These are phyloP conservation scores for Fusarium annulatum DNA, from an alignment of 2,329 filamentous ascomycete genomes.

Conservation along the genomic window DNA sequence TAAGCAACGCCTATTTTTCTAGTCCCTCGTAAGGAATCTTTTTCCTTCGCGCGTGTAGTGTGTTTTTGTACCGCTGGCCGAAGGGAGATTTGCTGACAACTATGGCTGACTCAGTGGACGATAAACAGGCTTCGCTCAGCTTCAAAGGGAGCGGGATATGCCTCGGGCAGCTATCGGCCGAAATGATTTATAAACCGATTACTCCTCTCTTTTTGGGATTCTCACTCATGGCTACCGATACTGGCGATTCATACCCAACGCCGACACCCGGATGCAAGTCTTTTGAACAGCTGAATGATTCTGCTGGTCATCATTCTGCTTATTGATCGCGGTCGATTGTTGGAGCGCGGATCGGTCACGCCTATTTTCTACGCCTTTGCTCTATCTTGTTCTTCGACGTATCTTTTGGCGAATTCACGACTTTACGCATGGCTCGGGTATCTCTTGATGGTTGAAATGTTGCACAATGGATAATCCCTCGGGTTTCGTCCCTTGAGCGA, in stretches of 20 bases:
- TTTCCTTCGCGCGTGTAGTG: slow-evolving; percentile 83
- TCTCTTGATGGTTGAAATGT: slow-evolving; percentile 37
- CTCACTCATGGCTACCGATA: slow-evolving; percentile 39
- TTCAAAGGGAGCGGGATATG: slow-evolving; percentile 73
- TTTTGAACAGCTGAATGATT: slow-evolving; percentile 33
- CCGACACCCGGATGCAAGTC: slow-evolving; percentile 44
- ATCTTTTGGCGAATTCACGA: slow-evolving; percentile 49
- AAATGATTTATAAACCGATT: slow-evolving; percentile 44
- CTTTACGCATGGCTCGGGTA: slow-evolving; percentile 55
- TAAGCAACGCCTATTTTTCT: slow-evolving; percentile 58
- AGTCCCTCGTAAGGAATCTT: slow-evolving; percentile 88
- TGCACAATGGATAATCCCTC: slow-evolving; percentile 15
- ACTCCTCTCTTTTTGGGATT: slow-evolving; percentile 29
- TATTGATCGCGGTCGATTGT: slow-evolving; percentile 44
- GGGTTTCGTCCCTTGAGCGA: slow-evolving; percentile 13
- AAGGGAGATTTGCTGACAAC: slow-evolving; percentile 78
- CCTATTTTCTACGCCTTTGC: slow-evolving; percentile 51
- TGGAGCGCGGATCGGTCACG: slow-evolving; percentile 41
- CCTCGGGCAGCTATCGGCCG: slow-evolving; percentile 54
- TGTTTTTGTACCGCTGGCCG: slow-evolving; percentile 77
- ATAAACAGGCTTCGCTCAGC: slow-evolving; percentile 87
- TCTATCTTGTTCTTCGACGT: slow-evolving; percentile 58
- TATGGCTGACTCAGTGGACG: slow-evolving; percentile 85
- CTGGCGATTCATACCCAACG: slow-evolving; percentile 43
- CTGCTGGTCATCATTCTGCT: slow-evolving; percentile 36